Conservation (phyloP, 2,329 filamentous ascomycete genomes). For the Atkinsonella hypoxylon region DNA sequence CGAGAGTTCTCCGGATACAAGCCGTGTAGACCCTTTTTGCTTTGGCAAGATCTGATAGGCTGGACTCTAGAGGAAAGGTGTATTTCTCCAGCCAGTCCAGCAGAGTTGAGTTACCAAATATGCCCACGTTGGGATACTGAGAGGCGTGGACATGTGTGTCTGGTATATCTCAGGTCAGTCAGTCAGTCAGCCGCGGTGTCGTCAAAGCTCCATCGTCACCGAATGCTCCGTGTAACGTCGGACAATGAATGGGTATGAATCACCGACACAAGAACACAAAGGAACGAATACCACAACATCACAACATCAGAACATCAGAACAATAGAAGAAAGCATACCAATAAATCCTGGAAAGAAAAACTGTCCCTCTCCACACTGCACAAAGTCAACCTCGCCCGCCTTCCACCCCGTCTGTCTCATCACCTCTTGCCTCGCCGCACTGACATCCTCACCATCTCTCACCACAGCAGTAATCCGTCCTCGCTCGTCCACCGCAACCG, state of each 20-base stretch:
- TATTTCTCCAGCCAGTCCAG: constrained; percentile 90
- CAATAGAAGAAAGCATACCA: constrained; percentile 32
- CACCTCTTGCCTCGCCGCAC: constrained; percentile 20
- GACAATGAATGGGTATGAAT: not conserved
- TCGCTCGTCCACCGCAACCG: constrained; percentile 34
- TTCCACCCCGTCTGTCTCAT: constrained; percentile 34
- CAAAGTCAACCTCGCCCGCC: constrained; percentile 24
- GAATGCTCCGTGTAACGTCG: not conserved
- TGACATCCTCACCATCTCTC: constrained; percentile 19
- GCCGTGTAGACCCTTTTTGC: constrained; percentile 65
- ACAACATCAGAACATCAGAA: not conserved
- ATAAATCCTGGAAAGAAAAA: constrained; percentile 84
- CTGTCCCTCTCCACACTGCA: constrained; percentile 32
- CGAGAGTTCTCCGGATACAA: constrained; percentile 67
- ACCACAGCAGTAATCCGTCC: constrained; percentile 41
- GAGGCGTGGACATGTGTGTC: constrained; percentile 94
- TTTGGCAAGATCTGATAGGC: constrained; percentile 49
- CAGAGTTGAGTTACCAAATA: constrained; percentile 88
- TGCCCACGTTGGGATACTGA: constrained; percentile 86
- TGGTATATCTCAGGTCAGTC: constrained; percentile 20
- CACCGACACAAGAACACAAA: not conserved
- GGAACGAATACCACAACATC: no score
- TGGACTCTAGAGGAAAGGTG: constrained; percentile 86
- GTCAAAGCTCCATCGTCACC: no score
- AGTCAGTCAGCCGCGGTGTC: not conserved